phyloP scores from a whole-genome alignment of 2,329 filamentous ascomycete species.

The Penicillium sp. region DNA sequence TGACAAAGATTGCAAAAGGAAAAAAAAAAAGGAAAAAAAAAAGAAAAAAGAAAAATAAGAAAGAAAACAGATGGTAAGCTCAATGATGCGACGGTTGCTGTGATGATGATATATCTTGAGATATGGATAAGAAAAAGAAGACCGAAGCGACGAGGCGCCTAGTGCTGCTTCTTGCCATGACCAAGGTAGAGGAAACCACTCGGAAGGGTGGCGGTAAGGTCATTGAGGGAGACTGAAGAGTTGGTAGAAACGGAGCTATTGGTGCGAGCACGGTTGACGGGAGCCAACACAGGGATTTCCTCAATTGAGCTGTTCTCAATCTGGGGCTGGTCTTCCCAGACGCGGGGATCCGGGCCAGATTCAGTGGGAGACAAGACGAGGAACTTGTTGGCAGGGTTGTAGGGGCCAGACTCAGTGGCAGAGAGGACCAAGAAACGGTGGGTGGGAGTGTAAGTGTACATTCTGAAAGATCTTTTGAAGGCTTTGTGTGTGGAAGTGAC shows the following conservation, averaged over 20 bases:
- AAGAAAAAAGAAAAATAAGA: constrained; percentile 9
- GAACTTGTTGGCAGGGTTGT: constrained; percentile 23
- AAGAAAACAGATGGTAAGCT: neutral
- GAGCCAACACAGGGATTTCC: constrained; percentile 11
- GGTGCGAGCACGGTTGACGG: constrained; percentile 21
- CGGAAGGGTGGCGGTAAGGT: constrained; percentile 15
- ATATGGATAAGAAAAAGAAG: constrained; percentile 1
- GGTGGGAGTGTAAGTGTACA: constrained; percentile 31
- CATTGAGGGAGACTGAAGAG: constrained; percentile 15
- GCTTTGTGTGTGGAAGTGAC: neutral
- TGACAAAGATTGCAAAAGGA: constrained; percentile 8
- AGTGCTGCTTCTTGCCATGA: constrained; percentile 17
- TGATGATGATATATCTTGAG: constrained; percentile 7
- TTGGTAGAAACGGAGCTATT: constrained; percentile 29
- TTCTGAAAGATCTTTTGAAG: constrained; percentile 19
- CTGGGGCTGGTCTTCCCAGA: constrained; percentile 18
- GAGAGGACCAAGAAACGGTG: constrained; percentile 33
- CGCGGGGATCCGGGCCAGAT: constrained; percentile 26
- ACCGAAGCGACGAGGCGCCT: neutral
- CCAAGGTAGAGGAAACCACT: constrained; percentile 31
- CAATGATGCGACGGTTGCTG: constrained; percentile 15
- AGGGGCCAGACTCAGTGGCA: constrained; percentile 17
- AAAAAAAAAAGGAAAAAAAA: constrained; percentile 8
- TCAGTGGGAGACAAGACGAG: constrained; percentile 31
- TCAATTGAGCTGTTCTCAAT: constrained; percentile 9